Conservation (phyloP, 2,329 filamentous ascomycete genomes). For the Aureobasidium sp. region DNA sequence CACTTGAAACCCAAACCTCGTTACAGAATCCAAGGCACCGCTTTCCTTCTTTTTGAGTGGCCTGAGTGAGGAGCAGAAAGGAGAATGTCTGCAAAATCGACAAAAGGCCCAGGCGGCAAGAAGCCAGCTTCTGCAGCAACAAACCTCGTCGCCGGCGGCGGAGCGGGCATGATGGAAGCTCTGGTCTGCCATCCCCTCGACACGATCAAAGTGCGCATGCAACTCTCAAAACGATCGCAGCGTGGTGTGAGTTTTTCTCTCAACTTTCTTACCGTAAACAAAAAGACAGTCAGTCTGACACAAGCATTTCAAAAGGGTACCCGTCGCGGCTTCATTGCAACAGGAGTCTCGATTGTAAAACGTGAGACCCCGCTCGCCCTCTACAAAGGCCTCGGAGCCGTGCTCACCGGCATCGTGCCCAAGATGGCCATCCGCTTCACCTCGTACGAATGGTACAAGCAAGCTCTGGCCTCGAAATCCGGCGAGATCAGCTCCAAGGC, state of each 20-base stretch:
- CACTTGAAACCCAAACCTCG: not conserved
- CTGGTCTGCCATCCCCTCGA: slow-evolving; percentile 88
- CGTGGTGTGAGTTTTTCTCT: slow-evolving; percentile 57
- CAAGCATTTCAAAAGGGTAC: slow-evolving; percentile 48
- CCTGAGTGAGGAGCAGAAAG: not conserved
- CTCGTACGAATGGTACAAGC: slow-evolving; percentile 94
- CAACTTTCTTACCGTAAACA: not conserved
- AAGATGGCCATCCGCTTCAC: slow-evolving; percentile 99
- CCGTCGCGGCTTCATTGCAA: slow-evolving; percentile 78
- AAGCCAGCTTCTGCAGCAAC: slow-evolving; percentile 78
- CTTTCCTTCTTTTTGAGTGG: no score
- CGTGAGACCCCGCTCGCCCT: slow-evolving; percentile 87
- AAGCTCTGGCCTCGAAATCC: slow-evolving; percentile 59
- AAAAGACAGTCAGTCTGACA: not conserved
- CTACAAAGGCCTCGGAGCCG: slow-evolving; percentile 97
- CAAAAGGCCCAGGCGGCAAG: slow-evolving; percentile 55
- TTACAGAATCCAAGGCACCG: not conserved
- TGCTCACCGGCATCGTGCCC: slow-evolving; percentile 90
- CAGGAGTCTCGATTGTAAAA: slow-evolving; percentile 77
- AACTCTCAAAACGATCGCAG: slow-evolving; percentile 79
- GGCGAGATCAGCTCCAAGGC: slow-evolving; percentile 62
- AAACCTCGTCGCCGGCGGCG: slow-evolving; percentile 90
- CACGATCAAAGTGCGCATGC: slow-evolving; percentile 99
- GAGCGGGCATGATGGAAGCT: slow-evolving; percentile 99
- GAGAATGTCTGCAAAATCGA: slow-evolving; percentile 54